phyloP scores from a whole-genome alignment of 2,329 filamentous ascomycete species.

The Ceratocystis papillata region DNA sequence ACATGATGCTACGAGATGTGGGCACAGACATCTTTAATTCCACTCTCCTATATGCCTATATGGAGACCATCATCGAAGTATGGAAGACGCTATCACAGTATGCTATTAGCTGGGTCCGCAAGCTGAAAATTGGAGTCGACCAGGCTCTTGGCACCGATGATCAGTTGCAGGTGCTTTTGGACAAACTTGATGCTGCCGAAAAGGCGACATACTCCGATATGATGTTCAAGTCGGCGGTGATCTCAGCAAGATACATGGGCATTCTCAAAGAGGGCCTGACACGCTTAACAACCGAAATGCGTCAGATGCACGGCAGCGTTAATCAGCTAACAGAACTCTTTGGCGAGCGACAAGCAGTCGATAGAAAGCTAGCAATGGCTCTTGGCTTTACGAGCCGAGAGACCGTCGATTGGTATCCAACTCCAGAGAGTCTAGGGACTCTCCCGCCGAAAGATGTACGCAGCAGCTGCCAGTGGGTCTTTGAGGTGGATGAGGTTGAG shows the following conservation, averaged over 20 bases:
- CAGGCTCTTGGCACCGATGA: not conserved
- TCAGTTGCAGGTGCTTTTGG: not conserved
- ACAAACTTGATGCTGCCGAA: constrained; percentile 1
- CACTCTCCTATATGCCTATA: constrained; percentile 8
- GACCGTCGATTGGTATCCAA: not conserved
- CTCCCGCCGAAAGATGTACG: not conserved
- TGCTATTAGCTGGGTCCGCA: constrained; percentile 6
- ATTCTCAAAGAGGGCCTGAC: constrained; percentile 2
- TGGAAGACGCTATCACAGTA: constrained; percentile 8
- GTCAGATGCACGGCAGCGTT: not conserved
- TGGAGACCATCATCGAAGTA: constrained; percentile 15
- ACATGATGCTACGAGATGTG: not conserved
- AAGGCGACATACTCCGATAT: constrained; percentile 8
- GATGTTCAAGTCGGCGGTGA: constrained; percentile 12
- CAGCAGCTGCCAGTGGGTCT: not conserved
- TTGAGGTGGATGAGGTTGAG: not conserved
- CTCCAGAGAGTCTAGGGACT: not conserved
- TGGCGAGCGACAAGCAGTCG: not conserved
- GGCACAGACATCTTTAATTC: constrained; percentile 12
- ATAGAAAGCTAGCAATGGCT: not conserved
- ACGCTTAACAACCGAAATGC: not conserved
- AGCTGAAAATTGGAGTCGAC: not conserved
- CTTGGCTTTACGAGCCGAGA: not conserved
- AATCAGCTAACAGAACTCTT: not conserved
- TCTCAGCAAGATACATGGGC: constrained; percentile 12